Conservation (phyloP, 176 grass and related monocot species). For the Oryza punctata region DNA sequence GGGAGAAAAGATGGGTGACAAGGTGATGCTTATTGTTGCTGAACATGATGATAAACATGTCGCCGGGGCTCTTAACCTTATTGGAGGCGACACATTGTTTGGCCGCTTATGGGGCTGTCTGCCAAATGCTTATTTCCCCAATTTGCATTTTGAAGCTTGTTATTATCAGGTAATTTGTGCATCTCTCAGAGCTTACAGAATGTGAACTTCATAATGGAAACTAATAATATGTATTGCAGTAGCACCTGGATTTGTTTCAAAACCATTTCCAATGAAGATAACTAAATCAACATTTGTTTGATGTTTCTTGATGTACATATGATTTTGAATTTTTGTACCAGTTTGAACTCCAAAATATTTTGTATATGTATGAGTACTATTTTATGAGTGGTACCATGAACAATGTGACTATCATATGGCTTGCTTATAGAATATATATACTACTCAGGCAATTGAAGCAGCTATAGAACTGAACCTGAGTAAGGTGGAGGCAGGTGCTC, state of each 20-base stretch:
- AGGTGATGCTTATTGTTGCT: constrained; percentile 83
- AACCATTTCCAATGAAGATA: constrained; percentile 6
- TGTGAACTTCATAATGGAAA: background rate
- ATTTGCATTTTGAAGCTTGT: constrained; percentile 97
- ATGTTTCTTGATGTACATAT: constrained; percentile 12
- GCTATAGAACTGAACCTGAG: constrained; percentile 87
- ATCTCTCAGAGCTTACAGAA: background rate
- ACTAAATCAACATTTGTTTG: constrained; percentile 3
- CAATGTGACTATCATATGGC: constrained; percentile 17
- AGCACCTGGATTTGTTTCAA: background rate
- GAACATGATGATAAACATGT: constrained; percentile 71
- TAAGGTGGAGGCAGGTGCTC: constrained; percentile 94
- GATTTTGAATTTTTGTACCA: background rate
- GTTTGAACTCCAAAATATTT: constrained; percentile 14
- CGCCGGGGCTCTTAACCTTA: constrained; percentile 91
- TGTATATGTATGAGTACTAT: constrained; percentile 12
- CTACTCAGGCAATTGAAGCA: constrained; percentile 86
- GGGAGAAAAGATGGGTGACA: constrained; percentile 84
- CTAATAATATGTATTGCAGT: constrained; percentile 1
- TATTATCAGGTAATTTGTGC: constrained; percentile 90
- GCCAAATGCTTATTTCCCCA: constrained; percentile 80
- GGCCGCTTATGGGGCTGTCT: constrained; percentile 94
- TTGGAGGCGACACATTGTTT: constrained; percentile 88
- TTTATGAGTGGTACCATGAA: background rate
- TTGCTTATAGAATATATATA: constrained; percentile 20